Base-by-base conservation (phyloP, 345 rosid genomes). In the Stellera chamaejasme region DNA sequence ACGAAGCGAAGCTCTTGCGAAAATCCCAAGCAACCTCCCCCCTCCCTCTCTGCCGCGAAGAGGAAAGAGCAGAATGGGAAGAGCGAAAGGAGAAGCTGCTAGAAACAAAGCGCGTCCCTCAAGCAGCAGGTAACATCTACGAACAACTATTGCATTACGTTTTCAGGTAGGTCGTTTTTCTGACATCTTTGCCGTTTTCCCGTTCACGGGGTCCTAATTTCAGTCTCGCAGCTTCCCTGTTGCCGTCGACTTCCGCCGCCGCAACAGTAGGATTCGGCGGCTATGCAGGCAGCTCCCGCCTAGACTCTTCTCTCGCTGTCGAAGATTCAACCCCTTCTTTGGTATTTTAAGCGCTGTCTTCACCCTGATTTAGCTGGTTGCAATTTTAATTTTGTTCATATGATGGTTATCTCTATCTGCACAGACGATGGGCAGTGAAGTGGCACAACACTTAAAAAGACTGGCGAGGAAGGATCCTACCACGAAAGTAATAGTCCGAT, bases 71-170 rank as follows among this genome's bases (percentile, higher is more conserved):
- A 3, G 16, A 27, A 87, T 91, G 98, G 95, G 94, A 15, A 87
- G 59, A 69, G 91, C 74, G 58, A 91, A 87, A 70, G 98, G 96
- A 65, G 98, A 85, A 23, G 82, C 72, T 44, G 82, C 69, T 48
- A 70, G 91, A 73, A 79, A 75, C 82, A 90, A 87, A 78, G 75
- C 83, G 15, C 96, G 98, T 45, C 90, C 98, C 61, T 91, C 98
- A 13, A 91, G 98, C 86, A 91, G 98, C 89, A 83, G 98, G 98
- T 85, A 10, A 28, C 7, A 46, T 23, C 39, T 16, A 50, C 26
- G 13, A 52, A 52, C 39, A 32, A 32, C 9, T 7, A 2, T 48
- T 47, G 11, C 36, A 42, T 51, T 48, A 2, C 5, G 36, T 10
- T 6, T 46, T 59, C 43, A 19, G 27, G 13, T 46, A 42, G 11